Conservation (phyloP, 176 grass and related monocot species). For the Coix lacrymajobi region DNA sequence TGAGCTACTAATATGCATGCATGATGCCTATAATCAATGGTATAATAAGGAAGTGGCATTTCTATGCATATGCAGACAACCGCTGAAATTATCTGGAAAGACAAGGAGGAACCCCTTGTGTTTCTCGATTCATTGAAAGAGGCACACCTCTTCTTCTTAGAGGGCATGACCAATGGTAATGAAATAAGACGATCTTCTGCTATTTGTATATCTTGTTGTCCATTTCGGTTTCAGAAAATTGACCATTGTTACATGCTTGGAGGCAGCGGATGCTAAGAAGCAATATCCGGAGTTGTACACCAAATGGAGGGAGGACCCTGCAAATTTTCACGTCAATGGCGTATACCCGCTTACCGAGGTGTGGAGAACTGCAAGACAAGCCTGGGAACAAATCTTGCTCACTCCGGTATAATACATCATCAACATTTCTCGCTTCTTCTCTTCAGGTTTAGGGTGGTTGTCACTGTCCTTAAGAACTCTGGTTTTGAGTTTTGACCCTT, state of each 20-base stretch:
- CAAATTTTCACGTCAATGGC: constrained; percentile 74
- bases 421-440: neutral
- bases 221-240: constrained; percentile 9
- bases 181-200: neutral
- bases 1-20: neutral
- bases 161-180: constrained; percentile 90
- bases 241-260: constrained; percentile 40
- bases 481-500: neutral
- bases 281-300: constrained; percentile 74
- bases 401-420: constrained; percentile 40
- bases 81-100: constrained; percentile 58
- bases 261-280: constrained; percentile 84
- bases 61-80: constrained; percentile 55
- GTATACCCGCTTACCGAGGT: constrained; percentile 62
- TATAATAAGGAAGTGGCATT: neutral
- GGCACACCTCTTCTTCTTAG: constrained; percentile 77
- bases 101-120: constrained; percentile 57
- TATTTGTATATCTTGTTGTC: neutral
- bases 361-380: constrained; percentile 62
- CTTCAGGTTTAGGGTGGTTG: neutral
- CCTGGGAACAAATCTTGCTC: constrained; percentile 76
- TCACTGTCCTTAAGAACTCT: neutral
- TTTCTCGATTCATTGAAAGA: constrained; percentile 88
- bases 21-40: neutral
- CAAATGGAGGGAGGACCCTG: constrained; percentile 72